Conservation (phyloP, 106 monocot species). For the Dendrobium huoshanense region DNA sequence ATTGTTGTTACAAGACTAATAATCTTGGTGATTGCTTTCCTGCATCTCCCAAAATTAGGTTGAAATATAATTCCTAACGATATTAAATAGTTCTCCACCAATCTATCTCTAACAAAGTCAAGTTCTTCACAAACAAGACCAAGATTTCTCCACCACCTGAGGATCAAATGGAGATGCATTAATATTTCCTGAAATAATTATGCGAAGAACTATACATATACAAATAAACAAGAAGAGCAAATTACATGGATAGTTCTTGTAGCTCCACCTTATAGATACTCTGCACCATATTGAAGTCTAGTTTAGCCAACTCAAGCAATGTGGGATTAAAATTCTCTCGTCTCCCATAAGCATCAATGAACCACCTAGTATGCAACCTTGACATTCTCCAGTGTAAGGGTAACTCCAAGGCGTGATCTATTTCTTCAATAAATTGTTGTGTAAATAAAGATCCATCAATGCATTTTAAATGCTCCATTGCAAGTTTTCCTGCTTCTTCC, state of each 20-base stretch:
- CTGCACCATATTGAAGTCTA: too few relatives aligned
- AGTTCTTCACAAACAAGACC: too few relatives aligned
- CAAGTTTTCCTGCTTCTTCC: background rate
- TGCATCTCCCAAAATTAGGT: constrained; percentile 6
- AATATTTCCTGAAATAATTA: constrained; percentile 28
- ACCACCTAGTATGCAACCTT: constrained; percentile 35
- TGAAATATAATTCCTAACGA: constrained; percentile 10
- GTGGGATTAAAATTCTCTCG: too few relatives aligned
- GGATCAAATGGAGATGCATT: too few relatives aligned
- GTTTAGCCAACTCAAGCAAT: too few relatives aligned
- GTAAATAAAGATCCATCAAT: background rate
- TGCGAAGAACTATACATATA: too few relatives aligned
- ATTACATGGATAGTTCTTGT: constrained; percentile 22
- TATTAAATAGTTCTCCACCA: constrained; percentile 37
- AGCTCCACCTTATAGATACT: constrained; percentile 28
- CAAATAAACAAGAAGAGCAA: too few relatives aligned
- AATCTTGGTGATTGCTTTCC: constrained; percentile 17
- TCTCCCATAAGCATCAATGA: too few relatives aligned
- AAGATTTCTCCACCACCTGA: too few relatives aligned
- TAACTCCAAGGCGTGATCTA: constrained; percentile 39
- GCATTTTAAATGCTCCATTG: background rate
- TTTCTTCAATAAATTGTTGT: constrained; percentile 11
- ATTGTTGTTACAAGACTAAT: constrained; percentile 21
- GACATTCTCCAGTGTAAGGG: constrained; percentile 47
- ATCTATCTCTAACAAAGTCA: background rate